Evolutionary conservation across 75 land plant genomes (phyloP).

Genomic region (Pinus taeda): DNA sequence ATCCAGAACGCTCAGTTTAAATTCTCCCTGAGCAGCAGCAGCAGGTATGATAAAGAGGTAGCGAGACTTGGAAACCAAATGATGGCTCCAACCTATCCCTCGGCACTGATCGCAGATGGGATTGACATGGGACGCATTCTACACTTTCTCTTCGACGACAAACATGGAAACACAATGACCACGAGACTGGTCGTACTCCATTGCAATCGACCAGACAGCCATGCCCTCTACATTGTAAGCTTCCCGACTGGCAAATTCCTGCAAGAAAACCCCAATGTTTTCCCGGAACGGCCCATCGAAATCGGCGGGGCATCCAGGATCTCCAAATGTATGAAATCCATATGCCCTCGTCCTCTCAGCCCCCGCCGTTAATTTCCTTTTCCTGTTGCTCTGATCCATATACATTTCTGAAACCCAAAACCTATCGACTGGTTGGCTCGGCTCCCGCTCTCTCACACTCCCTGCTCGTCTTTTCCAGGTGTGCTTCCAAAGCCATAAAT

Average conservation of each 20-base stretch:
- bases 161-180: constrained; percentile 46
- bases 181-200: constrained; percentile 41
- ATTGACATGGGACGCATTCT: constrained; percentile 12
- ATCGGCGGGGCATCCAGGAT: constrained; percentile 49
- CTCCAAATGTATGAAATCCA: constrained; percentile 22
- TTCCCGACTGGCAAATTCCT: constrained; percentile 42
- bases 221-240: constrained; percentile 38
- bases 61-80: constrained; percentile 64
- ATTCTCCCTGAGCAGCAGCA: constrained; percentile 35
- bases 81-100: constrained; percentile 93
- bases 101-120: constrained; percentile 82
- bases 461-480: no score
- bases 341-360: no score
- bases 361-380: no score
- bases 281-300: constrained; percentile 70
- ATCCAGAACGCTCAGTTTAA: constrained; percentile 25
- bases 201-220: constrained; percentile 63
- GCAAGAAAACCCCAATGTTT: constrained; percentile 66
- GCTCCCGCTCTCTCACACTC: no score
- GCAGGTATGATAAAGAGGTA: constrained; percentile 89
- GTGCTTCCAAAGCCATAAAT: no score
- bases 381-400: no score
- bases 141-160: constrained; percentile 61
- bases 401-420: no score
- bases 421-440: no score